Base-by-base conservation (phyloP, 495 filamentous ascomycete genomes). In the Neurospora pannonica region DNA sequence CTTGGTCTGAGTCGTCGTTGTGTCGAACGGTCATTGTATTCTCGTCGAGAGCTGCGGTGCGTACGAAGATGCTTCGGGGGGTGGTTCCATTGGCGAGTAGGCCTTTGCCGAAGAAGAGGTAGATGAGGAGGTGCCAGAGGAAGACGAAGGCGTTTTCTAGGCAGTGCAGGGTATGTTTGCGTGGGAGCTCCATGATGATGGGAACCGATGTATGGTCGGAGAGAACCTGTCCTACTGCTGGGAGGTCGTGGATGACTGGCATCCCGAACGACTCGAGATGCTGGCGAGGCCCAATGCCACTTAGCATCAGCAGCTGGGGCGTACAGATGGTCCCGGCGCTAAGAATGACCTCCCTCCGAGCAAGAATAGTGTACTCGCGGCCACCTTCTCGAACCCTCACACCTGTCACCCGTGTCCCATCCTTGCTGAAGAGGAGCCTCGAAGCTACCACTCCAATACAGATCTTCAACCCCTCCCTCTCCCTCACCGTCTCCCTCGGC, bases 231-330 rank as follows among this genome's bases (percentile, higher is more conserved):
- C 80, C 80, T 2, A 82, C 78, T 0, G 69, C 73, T 8, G 72
- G 71, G 10, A 78, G 70, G 21, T 28, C 5, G 0, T 31, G 48
- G 34, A 92, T 82, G 17, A 92, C 86, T 10, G 88, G 87, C 70
- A 95, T 94, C 5, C 83, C 85, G 62, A 92, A 85, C 9, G 81
- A 79, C 13, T 84, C 78, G 21, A 94, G 88, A 17, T 74, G 38
- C 0, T 73, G 70, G 43, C 21, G 62, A 3, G 78, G 79, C 0
- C 78, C 79, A 31, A 81, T 78, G n/a, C 79, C 79, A 70, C 79
- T 79, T 0, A 78, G 73, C 78, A 79, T 75, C n/a, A 81, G 74
- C 6, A 81, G 38, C 73, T 77, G 79, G 5, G 79, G 79, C 2
- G 76, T 73, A 5, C 75, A 75, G 5, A 77, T 31, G 7, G 76